Percentiles rank a stretch among this genome's conserved stretches.
Evolutionary conservation across 2,329 filamentous ascomycete genomes (phyloP).

Genomic region (Fusarium subglutinans): DNA sequence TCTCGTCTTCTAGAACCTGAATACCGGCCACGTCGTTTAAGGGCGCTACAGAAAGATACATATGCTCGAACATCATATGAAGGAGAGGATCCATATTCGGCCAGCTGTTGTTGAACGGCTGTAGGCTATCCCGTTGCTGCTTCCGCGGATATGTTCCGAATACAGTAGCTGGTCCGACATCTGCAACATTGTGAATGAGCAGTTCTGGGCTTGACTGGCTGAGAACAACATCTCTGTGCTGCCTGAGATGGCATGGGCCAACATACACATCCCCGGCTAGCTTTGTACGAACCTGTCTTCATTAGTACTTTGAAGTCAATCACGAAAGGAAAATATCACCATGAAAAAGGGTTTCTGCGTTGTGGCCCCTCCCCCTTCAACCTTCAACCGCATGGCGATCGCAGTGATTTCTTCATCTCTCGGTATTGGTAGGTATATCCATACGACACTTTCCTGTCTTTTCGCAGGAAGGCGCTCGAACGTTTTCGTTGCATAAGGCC

Average conservation of each 20-base stretch:
- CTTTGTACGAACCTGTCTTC: conserved; percentile 2
- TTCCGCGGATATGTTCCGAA: conserved; percentile 12
- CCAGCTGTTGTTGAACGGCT: neutral
- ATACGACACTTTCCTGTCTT: neutral
- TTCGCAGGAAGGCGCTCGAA: neutral
- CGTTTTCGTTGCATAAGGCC: neutral
- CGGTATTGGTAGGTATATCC: conserved; percentile 4
- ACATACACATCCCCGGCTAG: conserved; percentile 8
- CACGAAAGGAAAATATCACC: neutral
- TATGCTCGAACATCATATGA: neutral
- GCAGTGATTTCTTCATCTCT: neutral
- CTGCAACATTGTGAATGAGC: conserved; percentile 1
- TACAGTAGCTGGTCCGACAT: conserved; percentile 13
- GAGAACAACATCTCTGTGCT: conserved; percentile 1
- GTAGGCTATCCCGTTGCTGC: neutral
- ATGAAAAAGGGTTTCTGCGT: conserved; percentile 10
- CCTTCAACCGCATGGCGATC: neutral
- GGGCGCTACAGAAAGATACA: neutral
- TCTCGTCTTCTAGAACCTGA: neutral
- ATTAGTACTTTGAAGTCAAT: neutral
- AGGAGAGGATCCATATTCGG: neutral
- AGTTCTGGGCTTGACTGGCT: conserved; percentile 5
- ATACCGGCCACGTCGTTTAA: neutral
- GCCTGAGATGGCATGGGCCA: neutral
- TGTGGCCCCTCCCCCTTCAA: neutral